Conservation (phyloP, 2,329 filamentous ascomycete species). For the Cytospora piceicola region DNA sequence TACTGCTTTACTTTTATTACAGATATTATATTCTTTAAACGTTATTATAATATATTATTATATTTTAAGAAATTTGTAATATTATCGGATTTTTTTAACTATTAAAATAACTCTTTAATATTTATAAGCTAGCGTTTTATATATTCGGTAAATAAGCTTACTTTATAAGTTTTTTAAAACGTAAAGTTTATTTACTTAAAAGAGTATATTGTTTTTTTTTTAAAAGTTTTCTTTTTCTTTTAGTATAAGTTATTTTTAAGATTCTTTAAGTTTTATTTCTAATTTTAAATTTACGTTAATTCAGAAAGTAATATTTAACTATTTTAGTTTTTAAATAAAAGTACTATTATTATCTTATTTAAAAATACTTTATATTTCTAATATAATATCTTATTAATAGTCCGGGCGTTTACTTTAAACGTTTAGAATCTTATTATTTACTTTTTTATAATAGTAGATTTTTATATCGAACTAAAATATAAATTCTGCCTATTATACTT, state of each 20-base stretch:
- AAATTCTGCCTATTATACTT: too few species aligned
- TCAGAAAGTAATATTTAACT: neutral
- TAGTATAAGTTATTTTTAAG: neutral
- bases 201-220: neutral
- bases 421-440: too few species aligned
- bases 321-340: neutral
- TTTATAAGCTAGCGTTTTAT: neutral
- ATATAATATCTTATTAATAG: neutral
- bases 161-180: neutral
- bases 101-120: constrained; percentile 8
- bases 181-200: neutral
- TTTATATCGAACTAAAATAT: neutral
- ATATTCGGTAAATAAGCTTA: constrained; percentile 2
- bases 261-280: neutral
- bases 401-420: neutral
- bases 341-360: neutral
- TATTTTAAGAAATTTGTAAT: constrained; percentile 5
- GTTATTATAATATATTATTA: neutral
- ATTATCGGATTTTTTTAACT: neutral
- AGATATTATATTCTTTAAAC: neutral
- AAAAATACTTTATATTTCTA: neutral
- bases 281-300: neutral
- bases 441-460: neutral
- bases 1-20: neutral
- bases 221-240: neutral